Evolutionary conservation across 371 early-diverging fungal genomes (phyloP).

Genomic region (Syncephalastrum racemosum): DNA sequence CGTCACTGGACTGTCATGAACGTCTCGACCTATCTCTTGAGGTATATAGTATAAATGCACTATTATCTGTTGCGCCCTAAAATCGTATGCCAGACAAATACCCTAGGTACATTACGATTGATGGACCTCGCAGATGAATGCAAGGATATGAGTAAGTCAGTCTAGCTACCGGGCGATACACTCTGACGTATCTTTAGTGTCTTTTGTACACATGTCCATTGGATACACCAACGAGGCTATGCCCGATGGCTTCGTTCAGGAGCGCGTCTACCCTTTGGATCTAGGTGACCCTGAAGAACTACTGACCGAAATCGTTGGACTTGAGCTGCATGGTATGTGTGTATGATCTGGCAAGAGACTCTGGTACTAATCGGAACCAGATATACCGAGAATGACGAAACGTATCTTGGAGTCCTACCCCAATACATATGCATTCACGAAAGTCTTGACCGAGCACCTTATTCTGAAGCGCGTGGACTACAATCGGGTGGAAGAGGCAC

Average conservation of each 20-base stretch:
- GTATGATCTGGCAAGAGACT: neutral
- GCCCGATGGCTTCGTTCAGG: slow-evolving; percentile 51
- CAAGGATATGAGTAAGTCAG: slow-evolving; percentile 41
- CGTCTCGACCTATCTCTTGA: slow-evolving; percentile 58
- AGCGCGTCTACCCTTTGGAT: slow-evolving; percentile 59
- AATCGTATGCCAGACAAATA: slow-evolving; percentile 44
- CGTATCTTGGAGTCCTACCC: slow-evolving; percentile 49
- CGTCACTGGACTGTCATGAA: slow-evolving; percentile 64
- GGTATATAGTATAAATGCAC: slow-evolving; percentile 25
- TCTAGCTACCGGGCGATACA: neutral
- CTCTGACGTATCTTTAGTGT: slow-evolving; percentile 18
- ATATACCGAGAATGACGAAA: slow-evolving; percentile 54
- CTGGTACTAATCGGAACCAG: slow-evolving; percentile 6
- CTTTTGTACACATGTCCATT: slow-evolving; percentile 51
- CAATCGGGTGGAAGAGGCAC: slow-evolving; percentile 50
- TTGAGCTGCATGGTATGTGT: slow-evolving; percentile 41
- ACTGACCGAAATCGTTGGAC: slow-evolving; percentile 47
- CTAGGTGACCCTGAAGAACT: slow-evolving; percentile 59
- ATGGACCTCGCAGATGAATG: slow-evolving; percentile 63
- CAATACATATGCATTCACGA: slow-evolving; percentile 65
- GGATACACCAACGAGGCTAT: slow-evolving; percentile 46
- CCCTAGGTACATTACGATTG: slow-evolving; percentile 57
- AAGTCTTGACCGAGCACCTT: slow-evolving; percentile 59
- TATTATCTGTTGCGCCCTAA: neutral
- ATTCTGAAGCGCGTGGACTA: slow-evolving; percentile 55